Base-by-base conservation (phyloP, 805 yeast genomes). In the Hemisphaericaspora nanyangensis region DNA sequence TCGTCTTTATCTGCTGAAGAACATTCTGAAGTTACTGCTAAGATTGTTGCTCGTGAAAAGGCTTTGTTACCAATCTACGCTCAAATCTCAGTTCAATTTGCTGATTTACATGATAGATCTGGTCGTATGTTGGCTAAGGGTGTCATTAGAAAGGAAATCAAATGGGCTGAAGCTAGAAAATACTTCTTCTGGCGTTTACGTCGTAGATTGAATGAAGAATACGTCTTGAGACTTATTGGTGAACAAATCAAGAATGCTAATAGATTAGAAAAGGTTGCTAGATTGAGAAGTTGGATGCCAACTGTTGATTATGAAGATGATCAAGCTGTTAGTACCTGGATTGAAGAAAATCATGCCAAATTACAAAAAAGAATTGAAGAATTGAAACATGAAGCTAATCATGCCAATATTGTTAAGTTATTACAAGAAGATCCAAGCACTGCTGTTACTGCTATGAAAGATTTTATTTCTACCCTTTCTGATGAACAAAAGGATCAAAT, bases 111-210 rank as follows among this genome's bases (percentile, higher is more conserved):
- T 60, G 99, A 93, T 63, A 81, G 97, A 70, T 82, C 97, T 11
- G 95, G 93, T 27, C 91, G 99, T 68, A 93, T 93, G 98, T 65
- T 85, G 67, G 95, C 95, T 40, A 95, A 93, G 77, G 95, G 91
- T 43, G 85, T 83, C 43, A 88, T 93, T 54, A 77, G 84, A 52
- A 83, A 85, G 60, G 93, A 88, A 53, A 68, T 93, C 38, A 80
- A 84, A 55, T 90, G 96, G 96, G 63, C 65, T 33, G 75, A 89
- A 36, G 78, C 97, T 22, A 87, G 99, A 74, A 81, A 98, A 57
- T 86, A 76, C 80, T 93, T 93, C 81, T 93, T 87, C 93, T 93
- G 99, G 99, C 82, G 99, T 67, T 78, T 88, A 46, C 86, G 97
- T 71, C 84, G 99, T 69, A 87, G 96, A 64, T 72, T 93, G 64